Evolutionary conservation across 495 filamentous ascomycete genomes (phyloP), one percentile per base, ranked within the genome.

Genomic region (Daldinia loculata): DNA sequence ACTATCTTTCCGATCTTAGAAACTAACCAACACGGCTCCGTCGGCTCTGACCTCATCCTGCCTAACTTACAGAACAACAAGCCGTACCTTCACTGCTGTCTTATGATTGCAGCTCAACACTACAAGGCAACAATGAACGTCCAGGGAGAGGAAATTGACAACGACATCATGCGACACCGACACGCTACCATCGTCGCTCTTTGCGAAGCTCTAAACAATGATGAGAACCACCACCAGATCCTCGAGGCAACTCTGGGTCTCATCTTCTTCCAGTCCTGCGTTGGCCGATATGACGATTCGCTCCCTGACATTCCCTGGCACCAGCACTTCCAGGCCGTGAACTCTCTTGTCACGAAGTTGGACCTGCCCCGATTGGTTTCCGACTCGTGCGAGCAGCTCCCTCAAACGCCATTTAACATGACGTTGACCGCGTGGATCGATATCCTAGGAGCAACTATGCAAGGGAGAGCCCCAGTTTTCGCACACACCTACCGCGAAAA

Each of bases 191-290:
- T 99, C 72, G 89, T 91, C 1, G 87, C 93, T 67, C 85, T 99
- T 1, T 97, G 93, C 81, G 89, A 94, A 66, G 92, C 95, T 0
- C 84, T 98, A 34, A 89, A 88, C 66, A 81, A 85, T 32, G 95
- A 99, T 73, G 87, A 88, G 70, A 84, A 98, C 67, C 93, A 97
- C 78, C 85, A 91, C 52, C 85, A 95, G 74, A 97, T 97, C 69
- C 87, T 99, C 12, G 95, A 99, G 80, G 93, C 95, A 2, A 94
- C 95, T 1, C 84, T 99, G 7, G 95, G 93, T 56, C 94, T 99
- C 89, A 97, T 98, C 67, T 94, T 98, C 83, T 99, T 98, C 85
- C 94, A 97, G 73, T 95, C 92, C 82, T 92, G 92, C 15, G 94
- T 98, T 63, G 95, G 95, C 36, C 84, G 91, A 52, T 87, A 91